Percentiles rank a stretch among this genome's conserved stretches.
These are phyloP conservation scores for Boechera divaricarpa DNA, from an alignment of 345 rosid genomes.

Conservation along the genomic window DNA sequence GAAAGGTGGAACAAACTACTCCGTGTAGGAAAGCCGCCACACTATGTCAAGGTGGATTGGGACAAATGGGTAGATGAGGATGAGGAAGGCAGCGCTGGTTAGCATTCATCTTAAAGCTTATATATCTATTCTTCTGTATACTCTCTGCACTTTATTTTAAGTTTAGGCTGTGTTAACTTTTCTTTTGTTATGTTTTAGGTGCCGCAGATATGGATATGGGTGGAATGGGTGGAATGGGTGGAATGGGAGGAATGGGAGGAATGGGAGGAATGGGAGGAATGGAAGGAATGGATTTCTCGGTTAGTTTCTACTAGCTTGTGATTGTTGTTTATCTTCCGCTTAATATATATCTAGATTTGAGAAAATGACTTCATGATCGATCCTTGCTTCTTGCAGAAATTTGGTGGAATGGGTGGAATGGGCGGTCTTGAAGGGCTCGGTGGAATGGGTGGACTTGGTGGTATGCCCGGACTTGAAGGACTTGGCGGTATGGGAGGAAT, in stretches of 20 bases:
- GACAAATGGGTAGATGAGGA: slow-evolving; percentile 97
- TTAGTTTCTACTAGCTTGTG: slow-evolving; percentile 31
- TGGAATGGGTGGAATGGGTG: slow-evolving; percentile 37
- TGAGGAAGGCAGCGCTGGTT: slow-evolving; percentile 58
- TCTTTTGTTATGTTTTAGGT: slow-evolving; percentile 40
- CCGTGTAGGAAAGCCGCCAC: slow-evolving; percentile 71
- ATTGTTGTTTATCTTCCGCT: slow-evolving; percentile 7
- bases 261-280: slow-evolving; percentile 40
- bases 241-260: slow-evolving; percentile 33
- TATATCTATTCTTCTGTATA: not conserved
- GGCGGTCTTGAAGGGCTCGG: slow-evolving; percentile 41
- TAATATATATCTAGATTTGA: slow-evolving; percentile 11
- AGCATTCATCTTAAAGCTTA: slow-evolving; percentile 19
- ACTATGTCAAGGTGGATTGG: slow-evolving; percentile 88
- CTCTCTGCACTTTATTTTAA: not conserved
- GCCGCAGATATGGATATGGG: slow-evolving; percentile 47
- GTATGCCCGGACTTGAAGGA: slow-evolving; percentile 11
- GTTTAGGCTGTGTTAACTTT: not conserved
- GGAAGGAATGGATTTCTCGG: slow-evolving; percentile 50
- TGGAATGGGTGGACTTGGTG: slow-evolving; percentile 49
- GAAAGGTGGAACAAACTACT: slow-evolving; percentile 79
- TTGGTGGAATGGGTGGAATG: slow-evolving; percentile 45
- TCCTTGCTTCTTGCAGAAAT: slow-evolving; percentile 39
- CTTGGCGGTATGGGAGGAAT: slow-evolving; percentile 50
- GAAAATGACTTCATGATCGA: slow-evolving; percentile 3